phyloP scores from a whole-genome alignment of 2,329 filamentous ascomycete genomes.

The Aspergillus awamori region DNA sequence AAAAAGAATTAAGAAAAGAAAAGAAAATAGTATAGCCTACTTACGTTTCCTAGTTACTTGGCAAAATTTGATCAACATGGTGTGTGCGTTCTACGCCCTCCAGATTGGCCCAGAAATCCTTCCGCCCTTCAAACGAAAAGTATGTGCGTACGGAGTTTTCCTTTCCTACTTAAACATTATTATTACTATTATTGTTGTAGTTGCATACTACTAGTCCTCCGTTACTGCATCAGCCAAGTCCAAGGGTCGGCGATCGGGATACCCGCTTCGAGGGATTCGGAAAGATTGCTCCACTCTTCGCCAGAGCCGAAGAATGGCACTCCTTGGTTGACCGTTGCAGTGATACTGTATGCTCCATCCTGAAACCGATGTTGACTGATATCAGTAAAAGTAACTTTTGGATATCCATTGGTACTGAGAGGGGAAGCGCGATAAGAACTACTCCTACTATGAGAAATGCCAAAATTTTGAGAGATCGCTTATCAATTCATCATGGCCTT shows the following conservation, averaged over 20 bases:
- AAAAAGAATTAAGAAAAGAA: neutral
- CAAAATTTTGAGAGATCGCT: constrained; percentile 1
- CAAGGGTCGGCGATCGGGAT: constrained; percentile 20
- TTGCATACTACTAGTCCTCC: constrained; percentile 3
- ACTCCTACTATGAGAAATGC: neutral
- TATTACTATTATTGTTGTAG: constrained; percentile 10
- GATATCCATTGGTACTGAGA: constrained; percentile 6
- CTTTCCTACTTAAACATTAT: neutral
- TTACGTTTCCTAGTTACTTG: neutral
- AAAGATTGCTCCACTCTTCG: constrained; percentile 14
- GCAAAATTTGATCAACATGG: constrained; percentile 7
- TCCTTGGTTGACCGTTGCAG: constrained; percentile 12
- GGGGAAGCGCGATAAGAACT: neutral
- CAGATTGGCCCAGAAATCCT: neutral
- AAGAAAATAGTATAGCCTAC: neutral
- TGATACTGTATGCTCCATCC: constrained; percentile 9
- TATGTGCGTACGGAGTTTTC: neutral
- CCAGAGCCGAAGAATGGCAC: constrained; percentile 22
- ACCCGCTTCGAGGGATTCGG: constrained; percentile 17
- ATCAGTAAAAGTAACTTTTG: constrained; percentile 9
- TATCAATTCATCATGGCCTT: constrained; percentile 4
- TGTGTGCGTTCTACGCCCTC: constrained; percentile 7
- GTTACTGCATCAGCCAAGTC: constrained; percentile 15
- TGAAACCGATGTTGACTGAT: constrained; percentile 16
- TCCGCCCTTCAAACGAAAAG: neutral